phyloP scores from a whole-genome alignment of 306 rosid genomes.

The Cyclanthera cordifolia region DNA sequence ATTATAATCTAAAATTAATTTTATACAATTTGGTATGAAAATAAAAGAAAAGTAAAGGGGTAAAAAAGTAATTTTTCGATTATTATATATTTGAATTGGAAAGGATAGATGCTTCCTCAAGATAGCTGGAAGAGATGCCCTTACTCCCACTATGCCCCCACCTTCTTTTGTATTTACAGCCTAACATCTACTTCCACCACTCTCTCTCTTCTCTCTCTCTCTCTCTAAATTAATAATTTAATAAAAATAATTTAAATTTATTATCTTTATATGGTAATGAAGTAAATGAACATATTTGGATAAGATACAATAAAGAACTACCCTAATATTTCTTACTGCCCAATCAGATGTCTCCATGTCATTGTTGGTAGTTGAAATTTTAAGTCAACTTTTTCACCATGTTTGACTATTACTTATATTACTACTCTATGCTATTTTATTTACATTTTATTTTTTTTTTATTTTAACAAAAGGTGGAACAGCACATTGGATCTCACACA shows the following conservation, averaged over 20 bases:
- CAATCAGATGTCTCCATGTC: constrained; percentile 20
- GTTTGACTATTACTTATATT: not conserved
- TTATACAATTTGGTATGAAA: too few species aligned
- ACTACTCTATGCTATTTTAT: not conserved
- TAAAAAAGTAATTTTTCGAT: too few species aligned
- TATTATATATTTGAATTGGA: not conserved
- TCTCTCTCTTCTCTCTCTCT: not conserved
- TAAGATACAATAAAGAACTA: not conserved
- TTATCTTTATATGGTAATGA: not conserved
- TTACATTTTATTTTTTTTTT: not conserved
- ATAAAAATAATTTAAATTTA: not conserved
- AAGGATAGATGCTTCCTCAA: constrained; percentile 34
- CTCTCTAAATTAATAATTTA: not conserved
- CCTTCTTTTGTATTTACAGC: constrained; percentile 37
- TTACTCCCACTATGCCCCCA: constrained; percentile 33
- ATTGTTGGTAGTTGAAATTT: constrained; percentile 18
- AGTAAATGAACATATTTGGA: not conserved
- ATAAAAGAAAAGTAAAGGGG: too few species aligned
- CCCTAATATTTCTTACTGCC: constrained; percentile 15
- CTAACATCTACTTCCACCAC: constrained; percentile 25
- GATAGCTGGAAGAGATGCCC: constrained; percentile 38
- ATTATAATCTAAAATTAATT: too few species aligned
- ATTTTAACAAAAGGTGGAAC: constrained; percentile 18
- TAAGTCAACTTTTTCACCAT: not conserved
- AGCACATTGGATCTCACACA: constrained; percentile 8